Evolutionary conservation across 345 rosid species (phyloP), one percentile per base, ranked within the genome.

Genomic region (Eucalyptus polybractea): DNA sequence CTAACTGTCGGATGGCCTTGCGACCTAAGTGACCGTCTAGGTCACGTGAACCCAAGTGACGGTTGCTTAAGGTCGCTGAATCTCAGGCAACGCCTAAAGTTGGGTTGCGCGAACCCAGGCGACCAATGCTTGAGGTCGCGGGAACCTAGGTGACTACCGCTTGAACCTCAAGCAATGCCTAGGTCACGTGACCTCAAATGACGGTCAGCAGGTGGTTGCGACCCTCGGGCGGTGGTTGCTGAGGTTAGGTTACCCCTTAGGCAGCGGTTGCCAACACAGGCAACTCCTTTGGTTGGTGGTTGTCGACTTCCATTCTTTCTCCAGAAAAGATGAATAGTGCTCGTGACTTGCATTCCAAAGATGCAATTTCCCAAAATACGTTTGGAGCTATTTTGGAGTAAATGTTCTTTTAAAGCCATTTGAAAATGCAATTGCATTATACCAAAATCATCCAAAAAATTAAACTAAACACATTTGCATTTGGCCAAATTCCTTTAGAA

Each of bases 41-140:
- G 8, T 3, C 0, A 0, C 2, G 1, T 0, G 4, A 53, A 53
- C 58, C 56, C 0, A 7, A 0, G 24, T 0, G 2, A 53, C 0
- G 9, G 4, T 0, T 0, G 1, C 56, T 0, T 51, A 0, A 51
- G 4, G 22, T 51, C 0, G 4, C 0, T 0, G 2, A 17, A 53
- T 1, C 56, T 53, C 1, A 17, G 0, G 24, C 8, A 4, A 53
- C 10, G 0, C 56, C 1, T 53, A 0, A 3, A 7, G 56, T 19
- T 53, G 24, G 56, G 22, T 53, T 3, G 56, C 0, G 2, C 24
- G 0, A 7, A 53, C 56, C 24, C 0, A 53, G 0, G 56, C 0
- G 0, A 53, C 0, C 24, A 4, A 3, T 4, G 24, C 58, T 8
- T 53, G 58, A 53, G 58, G 24, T 53, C 0, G 2, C 17, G 3